Base-by-base conservation (phyloP, 1,284 basidiomycete species). In the Cryptococcus maquisensis region DNA sequence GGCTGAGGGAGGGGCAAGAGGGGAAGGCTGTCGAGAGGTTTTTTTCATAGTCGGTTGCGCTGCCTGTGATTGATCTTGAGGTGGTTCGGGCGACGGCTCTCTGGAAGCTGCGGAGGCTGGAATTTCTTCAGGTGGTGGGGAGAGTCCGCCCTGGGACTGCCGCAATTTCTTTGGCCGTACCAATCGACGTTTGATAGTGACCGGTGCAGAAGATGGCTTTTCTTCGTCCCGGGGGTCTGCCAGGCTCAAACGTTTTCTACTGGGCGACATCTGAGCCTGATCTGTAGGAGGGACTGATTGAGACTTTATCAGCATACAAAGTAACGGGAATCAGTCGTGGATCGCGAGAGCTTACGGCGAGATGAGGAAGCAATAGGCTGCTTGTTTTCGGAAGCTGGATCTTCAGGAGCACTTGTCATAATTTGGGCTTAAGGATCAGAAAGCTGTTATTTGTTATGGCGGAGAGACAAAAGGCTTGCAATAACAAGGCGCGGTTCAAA, bases 151-250 rank as follows among this genome's bases (percentile, higher is more conserved):
- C 12, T 56, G 54, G n/a, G 59, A 60, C 36, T 61, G 57, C 20
- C 70, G 63, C 9, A 69, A 39, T 58, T 67, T 66, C 49, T 68
- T 72, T 10, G 69, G 69, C 23, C 71, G 62, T 5, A 73, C 62
- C 2, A 70, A 47, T 10, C 70, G 61, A 26, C 63, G 55, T 49
- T 69, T 72, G 44, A 71, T 72, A 5, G 56, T 47, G 32, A 28
- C 46, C 35, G 16, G 46, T n/a, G 5, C 39, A 21, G 39, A 52
- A 6, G 49, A 28, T 39, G 46, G 15, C 15, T 37, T 20, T 46
- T 26, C 51, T 26, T 21, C 43, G 9, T 44, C 44, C 13, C 28
- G 36, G 3, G 41, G 15, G 5, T 52, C 42, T 36, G 44, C 51
- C 53, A 50, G 51, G 18, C 51, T 59, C 13, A 53, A 55, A 20